Base-by-base conservation (phyloP, 225 moss, liverwort and hornwort species). In the Straminergon stramineum region DNA sequence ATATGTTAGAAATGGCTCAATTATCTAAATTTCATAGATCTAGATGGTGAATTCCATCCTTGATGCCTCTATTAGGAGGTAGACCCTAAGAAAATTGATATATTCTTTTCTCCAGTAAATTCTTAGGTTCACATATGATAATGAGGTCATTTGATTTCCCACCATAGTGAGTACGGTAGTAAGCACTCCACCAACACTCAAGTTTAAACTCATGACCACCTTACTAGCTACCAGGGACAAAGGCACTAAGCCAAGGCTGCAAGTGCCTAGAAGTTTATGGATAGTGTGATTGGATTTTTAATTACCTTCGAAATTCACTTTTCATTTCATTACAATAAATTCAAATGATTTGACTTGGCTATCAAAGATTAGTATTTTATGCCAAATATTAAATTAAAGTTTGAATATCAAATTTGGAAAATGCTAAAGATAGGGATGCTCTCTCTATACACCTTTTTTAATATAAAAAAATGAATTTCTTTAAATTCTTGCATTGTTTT, bases 121-220 rank as follows among this genome's bases (percentile, higher is more conserved):
- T 41, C 13, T 70, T 7, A 70, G 5, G 24, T 41, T 8, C 1
- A 4, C 2, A 24, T 26, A 27, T 41, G 8, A 41, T 0, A 1
- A 41, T 2, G 5, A 26, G 8, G 5, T 71, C 11, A 43, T 71
- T 5, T 41, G 3, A 8, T 4, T 7, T 1, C 1, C 7, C 2
- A 7, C 8, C 7, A 15, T 43, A 71, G 26, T 71, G 8, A 1
- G 8, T 27, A 41, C 2, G 1, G 0, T 22, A 1, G 8, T 39
- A 41, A 70, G 15, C 15, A 39, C 8, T 4, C 15, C 1, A 24
- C 14, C 5, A 24, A 24, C 0, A 8, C 2, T 24, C 0, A 3
- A 0, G 5, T 39, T 70, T 41, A 15, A 70, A 70, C 4, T 70
- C 39, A 7, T 70, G 23, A 24, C 68, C 37, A 37, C 12, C 5